A percentile compares a stretch with the other conserved stretches of the same genome.
Conservation (phyloP, 345 rosid genomes). For the Erodium maritimum region DNA sequence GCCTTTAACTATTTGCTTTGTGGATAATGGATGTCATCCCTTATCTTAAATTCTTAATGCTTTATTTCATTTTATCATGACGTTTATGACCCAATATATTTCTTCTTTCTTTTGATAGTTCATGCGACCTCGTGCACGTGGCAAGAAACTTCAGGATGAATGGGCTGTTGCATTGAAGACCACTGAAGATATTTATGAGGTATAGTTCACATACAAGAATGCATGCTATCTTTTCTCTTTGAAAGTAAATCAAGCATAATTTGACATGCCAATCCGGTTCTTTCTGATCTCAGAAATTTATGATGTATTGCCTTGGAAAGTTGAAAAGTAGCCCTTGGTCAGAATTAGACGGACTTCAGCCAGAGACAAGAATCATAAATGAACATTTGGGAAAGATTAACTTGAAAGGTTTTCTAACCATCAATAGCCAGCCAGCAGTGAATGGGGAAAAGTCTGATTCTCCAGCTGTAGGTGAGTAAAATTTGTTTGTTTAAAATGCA, state of each 20-base stretch:
- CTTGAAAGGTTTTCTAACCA: constrained; percentile 75
- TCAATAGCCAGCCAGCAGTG: constrained; percentile 96
- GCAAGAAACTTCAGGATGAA: constrained; percentile 83
- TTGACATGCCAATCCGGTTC: neutral
- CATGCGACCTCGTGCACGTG: constrained; percentile 77
- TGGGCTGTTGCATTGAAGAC: constrained; percentile 69
- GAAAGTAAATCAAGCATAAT: neutral
- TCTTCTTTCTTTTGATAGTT: constrained; percentile 28
- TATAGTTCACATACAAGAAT: constrained; percentile 13
- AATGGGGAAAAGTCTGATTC: constrained; percentile 80
- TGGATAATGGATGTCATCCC: neutral
- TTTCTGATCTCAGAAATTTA: constrained; percentile 53
- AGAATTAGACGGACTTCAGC: constrained; percentile 82
- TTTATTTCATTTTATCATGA: neutral
- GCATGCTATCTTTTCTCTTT: neutral
- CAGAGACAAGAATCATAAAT: constrained; percentile 85
- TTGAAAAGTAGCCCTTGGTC: constrained; percentile 91
- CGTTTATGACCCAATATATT: no score
- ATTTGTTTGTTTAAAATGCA: neutral
- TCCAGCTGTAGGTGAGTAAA: constrained; percentile 58
- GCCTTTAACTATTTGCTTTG: neutral
- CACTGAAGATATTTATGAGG: constrained; percentile 74
- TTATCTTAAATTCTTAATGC: neutral
- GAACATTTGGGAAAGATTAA: constrained; percentile 78
- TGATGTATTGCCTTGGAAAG: constrained; percentile 67